A percentile compares a stretch with the other conserved stretches of the same genome.
Conservation (phyloP, 805 yeast genomes). For the Yamadazyma tumulicola region DNA sequence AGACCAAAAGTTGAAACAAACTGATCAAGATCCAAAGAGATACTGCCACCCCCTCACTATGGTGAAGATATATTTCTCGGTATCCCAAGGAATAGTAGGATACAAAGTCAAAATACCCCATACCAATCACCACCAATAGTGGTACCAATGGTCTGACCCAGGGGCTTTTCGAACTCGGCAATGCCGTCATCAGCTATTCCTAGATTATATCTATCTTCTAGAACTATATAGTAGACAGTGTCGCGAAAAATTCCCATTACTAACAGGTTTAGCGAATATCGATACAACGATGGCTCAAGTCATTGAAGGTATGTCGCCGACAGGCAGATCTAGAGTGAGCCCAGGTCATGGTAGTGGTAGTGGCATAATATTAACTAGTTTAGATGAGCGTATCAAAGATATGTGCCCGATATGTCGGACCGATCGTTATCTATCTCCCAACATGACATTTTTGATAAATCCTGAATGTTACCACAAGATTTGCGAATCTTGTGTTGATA, state of each 20-base stretch:
- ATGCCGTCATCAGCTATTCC: no score
- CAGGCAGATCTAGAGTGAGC: not conserved
- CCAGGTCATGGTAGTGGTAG: not conserved
- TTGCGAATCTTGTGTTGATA: conserved; percentile 94
- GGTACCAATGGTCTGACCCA: conserved; percentile 21
- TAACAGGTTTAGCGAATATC: no score
- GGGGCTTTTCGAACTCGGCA: conserved; percentile 1
- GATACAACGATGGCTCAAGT: not conserved
- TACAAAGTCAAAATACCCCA: conserved; percentile 44
- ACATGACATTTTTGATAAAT: conserved; percentile 85
- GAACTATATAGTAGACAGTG: no score
- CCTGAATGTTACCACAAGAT: conserved; percentile 98
- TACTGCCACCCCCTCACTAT: conserved; percentile 30
- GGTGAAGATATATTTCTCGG: conserved; percentile 27
- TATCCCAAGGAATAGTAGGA: conserved; percentile 45
- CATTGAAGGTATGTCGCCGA: conserved; percentile 3
- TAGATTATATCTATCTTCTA: no score
- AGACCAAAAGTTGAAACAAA: conserved; percentile 17
- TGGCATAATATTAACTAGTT: conserved; percentile 5
- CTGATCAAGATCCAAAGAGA: conserved; percentile 31
- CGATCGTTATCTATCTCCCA: conserved; percentile 89
- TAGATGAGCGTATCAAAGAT: conserved; percentile 58
- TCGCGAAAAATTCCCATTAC: no score
- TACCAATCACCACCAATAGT: conserved; percentile 19
- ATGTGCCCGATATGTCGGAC: conserved; percentile 98